phyloP scores from a whole-genome alignment of 345 rosid genomes.

The Eucalyptus viminalis region DNA sequence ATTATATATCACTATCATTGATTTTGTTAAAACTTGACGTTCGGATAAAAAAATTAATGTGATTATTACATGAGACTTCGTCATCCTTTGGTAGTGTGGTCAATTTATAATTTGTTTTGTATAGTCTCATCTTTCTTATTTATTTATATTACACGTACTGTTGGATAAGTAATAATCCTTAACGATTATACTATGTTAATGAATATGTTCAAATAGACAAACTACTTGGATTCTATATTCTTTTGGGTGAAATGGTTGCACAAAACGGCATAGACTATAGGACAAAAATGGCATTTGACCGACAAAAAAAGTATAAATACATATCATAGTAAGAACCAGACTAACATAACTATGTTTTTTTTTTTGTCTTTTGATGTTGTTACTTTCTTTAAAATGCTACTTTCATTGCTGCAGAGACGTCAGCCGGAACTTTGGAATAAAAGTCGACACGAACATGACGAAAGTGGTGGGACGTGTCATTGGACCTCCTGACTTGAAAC shows the following conservation, averaged over 20 bases:
- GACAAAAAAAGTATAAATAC: not conserved
- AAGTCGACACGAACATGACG: slow-evolving; percentile 57
- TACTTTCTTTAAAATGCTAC: not conserved
- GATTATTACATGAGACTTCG: not conserved
- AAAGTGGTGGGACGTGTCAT: slow-evolving; percentile 60
- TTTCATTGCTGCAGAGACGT: slow-evolving; percentile 27
- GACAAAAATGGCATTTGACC: not conserved
- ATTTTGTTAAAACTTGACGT: not conserved
- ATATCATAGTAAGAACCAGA: not conserved
- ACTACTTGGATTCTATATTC: not conserved
- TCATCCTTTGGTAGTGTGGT: not conserved
- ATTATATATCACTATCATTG: not conserved
- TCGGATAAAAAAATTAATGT: not conserved
- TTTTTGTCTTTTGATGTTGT: not conserved
- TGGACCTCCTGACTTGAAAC: slow-evolving; percentile 56
- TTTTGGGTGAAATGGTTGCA: not conserved
- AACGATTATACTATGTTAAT: not conserved
- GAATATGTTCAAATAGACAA: not conserved
- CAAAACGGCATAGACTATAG: not conserved
- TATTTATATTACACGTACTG: not conserved
- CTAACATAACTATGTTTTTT: not conserved
- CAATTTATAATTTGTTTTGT: not conserved
- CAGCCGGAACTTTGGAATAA: slow-evolving; percentile 46
- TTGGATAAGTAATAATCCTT: not conserved
- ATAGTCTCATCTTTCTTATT: not conserved